phyloP scores from a whole-genome alignment of 257 asterid species.

The Rehmannia glutinosa region DNA sequence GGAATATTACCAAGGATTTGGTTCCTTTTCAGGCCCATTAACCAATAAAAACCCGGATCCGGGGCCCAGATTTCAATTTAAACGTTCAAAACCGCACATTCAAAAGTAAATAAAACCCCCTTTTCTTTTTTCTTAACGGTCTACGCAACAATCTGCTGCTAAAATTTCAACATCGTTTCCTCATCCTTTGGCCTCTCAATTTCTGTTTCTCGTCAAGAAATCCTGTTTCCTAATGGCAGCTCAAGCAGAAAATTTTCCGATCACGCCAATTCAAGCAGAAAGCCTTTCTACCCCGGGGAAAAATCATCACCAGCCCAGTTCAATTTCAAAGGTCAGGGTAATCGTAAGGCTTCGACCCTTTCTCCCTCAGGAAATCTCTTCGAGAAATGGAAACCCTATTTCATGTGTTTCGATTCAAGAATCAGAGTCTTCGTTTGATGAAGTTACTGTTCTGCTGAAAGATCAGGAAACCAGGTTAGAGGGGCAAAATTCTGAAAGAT shows the following conservation, averaged over 20 bases:
- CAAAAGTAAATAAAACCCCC: too few relatives aligned
- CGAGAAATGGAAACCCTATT: slow-evolving; percentile 31
- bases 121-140: slow-evolving; percentile 19
- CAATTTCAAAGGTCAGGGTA: slow-evolving; percentile 65
- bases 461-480: slow-evolving; percentile 70
- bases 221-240: slow-evolving; percentile 21
- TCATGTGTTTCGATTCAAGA: slow-evolving; percentile 54
- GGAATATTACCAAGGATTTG: not conserved
- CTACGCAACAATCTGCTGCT: not conserved
- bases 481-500: too few relatives aligned
- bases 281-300: slow-evolving; percentile 35
- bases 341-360: slow-evolving; percentile 74
- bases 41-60: not conserved
- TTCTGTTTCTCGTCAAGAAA: not conserved
- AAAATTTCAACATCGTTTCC: not conserved
- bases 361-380: slow-evolving; percentile 50
- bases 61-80: slow-evolving; percentile 15
- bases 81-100: slow-evolving; percentile 3
- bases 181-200: not conserved
- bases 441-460: slow-evolving; percentile 63
- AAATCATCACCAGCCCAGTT: slow-evolving; percentile 22
- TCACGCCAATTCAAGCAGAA: slow-evolving; percentile 24
- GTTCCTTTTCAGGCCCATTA: not conserved
- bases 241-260: slow-evolving; percentile 13
- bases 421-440: slow-evolving; percentile 30